Percentiles rank a stretch among this genome's conserved stretches.
Conservation (phyloP, 495 filamentous ascomycete genomes). For the Aspergillus sparsus region DNA sequence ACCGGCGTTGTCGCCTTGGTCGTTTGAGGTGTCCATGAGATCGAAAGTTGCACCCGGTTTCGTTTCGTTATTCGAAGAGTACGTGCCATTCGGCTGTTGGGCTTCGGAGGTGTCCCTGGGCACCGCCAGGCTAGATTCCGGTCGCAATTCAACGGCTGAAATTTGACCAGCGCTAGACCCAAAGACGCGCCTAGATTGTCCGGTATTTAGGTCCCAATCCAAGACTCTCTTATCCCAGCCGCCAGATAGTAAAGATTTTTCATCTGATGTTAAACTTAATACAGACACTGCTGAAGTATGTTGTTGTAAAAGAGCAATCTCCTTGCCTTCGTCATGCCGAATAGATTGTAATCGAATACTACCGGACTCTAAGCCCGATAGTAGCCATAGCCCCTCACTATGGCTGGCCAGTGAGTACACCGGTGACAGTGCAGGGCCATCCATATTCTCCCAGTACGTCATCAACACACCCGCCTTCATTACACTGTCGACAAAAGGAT, state of each 20-base stretch:
- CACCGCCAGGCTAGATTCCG: constrained; percentile 71
- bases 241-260: constrained; percentile 84
- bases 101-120: constrained; percentile 68
- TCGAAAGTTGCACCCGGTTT: constrained; percentile 46
- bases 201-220: constrained; percentile 95
- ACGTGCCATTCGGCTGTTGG: constrained; percentile 62
- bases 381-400: constrained; percentile 83
- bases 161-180: constrained; percentile 79
- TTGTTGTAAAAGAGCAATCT: constrained; percentile 74
- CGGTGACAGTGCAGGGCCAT: constrained; percentile 64
- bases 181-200: constrained; percentile 72
- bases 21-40: constrained; percentile 49
- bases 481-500: constrained; percentile 97
- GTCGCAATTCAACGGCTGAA: constrained; percentile 80
- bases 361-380: constrained; percentile 87
- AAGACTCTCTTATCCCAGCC: constrained; percentile 94
- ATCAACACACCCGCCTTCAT: constrained; percentile 89
- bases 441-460: constrained; percentile 94
- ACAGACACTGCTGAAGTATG: constrained; percentile 94
- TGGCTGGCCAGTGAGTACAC: constrained; percentile 95
- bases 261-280: constrained; percentile 76
- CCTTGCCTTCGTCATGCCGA: constrained; percentile 92
- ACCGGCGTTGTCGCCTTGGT: constrained; percentile 38
- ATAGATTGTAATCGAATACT: constrained; percentile 92
- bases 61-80: constrained; percentile 57